Evolutionary conservation across 1,284 basidiomycete genomes (phyloP), one percentile per base, ranked within the genome.

Genomic region (Fomitiporia mediterranea): DNA sequence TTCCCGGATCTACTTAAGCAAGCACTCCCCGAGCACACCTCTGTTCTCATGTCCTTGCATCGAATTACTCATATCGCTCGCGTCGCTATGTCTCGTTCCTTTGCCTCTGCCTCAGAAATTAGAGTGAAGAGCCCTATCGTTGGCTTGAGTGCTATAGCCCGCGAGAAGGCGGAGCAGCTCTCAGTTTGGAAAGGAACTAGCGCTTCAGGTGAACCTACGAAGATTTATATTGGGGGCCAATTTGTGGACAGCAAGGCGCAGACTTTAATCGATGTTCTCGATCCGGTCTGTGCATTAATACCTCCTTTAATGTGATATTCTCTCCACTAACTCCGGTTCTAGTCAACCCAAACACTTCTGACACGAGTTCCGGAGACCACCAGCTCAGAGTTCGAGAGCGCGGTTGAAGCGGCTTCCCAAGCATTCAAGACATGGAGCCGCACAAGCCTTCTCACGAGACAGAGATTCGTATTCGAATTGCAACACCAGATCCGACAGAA

Each of bases 321-420:
- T 37, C 25, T 42, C 43, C 28, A 48, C 57, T 35, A 44, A 38
- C 40, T 23, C 55, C 40, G 7, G 9, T 23, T 7, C 8, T 54
- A 93, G 91, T 86, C 91, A 2, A 93, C 94, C 0, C 94, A 97
- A 76, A 86, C 91, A 0, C 65, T 98, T 23, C 81, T 99, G 61
- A 91, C 90, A 37, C 81, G 82, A 25, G 94, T 97, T 1, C 96
- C 96, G 17, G 89, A 98, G 72, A 93, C 94, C 0, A 93, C 93
- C 0, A 69, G 74, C 35, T 67, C 77, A 30, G 94, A 98, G 71
- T 96, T 98, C 68, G 80, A 87, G 37, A 80, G 82, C 56, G 94
- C 95, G n/a, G 87, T 93, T 4, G 80, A 86, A 59, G 84, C 89
- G 50, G 94, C 95, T 15, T 82, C 86, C n/a, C 77, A 86, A 57